A percentile compares a stretch with the other conserved stretches of the same genome.
phyloP scores from a whole-genome alignment of 1,139 yeast species.

The Kodamaea alishanica region DNA sequence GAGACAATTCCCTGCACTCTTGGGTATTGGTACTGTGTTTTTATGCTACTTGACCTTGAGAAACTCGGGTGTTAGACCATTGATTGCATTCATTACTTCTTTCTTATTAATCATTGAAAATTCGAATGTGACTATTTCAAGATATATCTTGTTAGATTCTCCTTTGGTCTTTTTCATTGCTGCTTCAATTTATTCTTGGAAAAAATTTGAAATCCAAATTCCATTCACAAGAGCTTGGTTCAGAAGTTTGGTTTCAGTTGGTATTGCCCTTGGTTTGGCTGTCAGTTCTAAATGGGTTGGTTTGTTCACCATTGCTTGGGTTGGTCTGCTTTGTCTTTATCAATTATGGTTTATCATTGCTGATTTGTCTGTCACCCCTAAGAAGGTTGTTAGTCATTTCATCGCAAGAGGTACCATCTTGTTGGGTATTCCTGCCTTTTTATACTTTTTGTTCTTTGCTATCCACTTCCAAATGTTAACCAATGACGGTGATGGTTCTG shows the following conservation, averaged over 20 bases:
- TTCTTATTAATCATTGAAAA: conserved; percentile 74
- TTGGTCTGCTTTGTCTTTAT: conserved; percentile 68
- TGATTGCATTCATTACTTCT: conserved; percentile 66
- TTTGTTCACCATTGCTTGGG: conserved; percentile 89
- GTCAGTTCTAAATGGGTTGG: conserved; percentile 96
- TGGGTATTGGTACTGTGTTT: conserved; percentile 78
- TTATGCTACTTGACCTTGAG: conserved; percentile 78
- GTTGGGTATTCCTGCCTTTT: conserved; percentile 62
- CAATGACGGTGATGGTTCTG: conserved; percentile 78
- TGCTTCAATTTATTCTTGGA: conserved; percentile 72
- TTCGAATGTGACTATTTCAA: conserved; percentile 81
- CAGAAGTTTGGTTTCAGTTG: conserved; percentile 67
- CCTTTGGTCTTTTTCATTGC: conserved; percentile 92
- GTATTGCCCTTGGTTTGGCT: conserved; percentile 83
- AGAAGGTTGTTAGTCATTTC: conserved; percentile 51
- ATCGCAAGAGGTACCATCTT: conserved; percentile 54
- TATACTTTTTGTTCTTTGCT: conserved; percentile 72
- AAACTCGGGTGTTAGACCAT: conserved; percentile 81
- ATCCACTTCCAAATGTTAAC: conserved; percentile 74
- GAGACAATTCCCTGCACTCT: conserved; percentile 81
- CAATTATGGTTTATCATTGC: conserved; percentile 89
- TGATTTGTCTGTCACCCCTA: conserved; percentile 64
- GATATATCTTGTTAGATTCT: conserved; percentile 86
- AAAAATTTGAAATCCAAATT: conserved; percentile 72
- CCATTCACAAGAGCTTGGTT: conserved; percentile 74